These are phyloP conservation scores for Daldinia bambusicola DNA, from an alignment of 495 filamentous ascomycete species.

Conservation along the genomic window DNA sequence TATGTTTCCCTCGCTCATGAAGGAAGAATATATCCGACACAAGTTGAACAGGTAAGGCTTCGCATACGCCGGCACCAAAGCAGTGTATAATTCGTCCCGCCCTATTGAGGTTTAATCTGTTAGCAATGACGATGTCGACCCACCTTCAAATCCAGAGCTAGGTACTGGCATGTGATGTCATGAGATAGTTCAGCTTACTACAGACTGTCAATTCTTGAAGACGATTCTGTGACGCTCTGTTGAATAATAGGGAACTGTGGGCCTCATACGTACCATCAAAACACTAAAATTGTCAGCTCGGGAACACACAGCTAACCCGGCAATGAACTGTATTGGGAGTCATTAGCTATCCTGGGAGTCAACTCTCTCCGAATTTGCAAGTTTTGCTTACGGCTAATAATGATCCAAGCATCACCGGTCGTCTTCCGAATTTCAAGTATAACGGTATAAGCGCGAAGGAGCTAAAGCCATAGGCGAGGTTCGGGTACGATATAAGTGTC, in stretches of 20 bases:
- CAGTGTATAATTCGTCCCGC: constrained; percentile 68
- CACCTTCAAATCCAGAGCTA: not conserved
- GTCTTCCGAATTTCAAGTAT: constrained; percentile 67
- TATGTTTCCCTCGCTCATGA: constrained; percentile 72
- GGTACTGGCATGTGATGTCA: not conserved
- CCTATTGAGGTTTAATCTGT: not conserved
- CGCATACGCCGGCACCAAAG: constrained; percentile 66
- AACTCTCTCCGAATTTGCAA: not conserved
- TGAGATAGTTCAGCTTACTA: not conserved
- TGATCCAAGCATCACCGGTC: constrained; percentile 65
- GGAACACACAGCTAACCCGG: constrained; percentile 45
- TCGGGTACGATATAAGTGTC: constrained; percentile 66
- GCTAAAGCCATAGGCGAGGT: constrained; percentile 67
- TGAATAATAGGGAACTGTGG: not conserved
- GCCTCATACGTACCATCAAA: constrained; percentile 59
- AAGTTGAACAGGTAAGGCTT: constrained; percentile 70
- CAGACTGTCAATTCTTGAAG: not conserved
- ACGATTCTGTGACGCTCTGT: not conserved
- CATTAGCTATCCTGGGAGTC: constrained; percentile 1
- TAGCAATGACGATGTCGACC: not conserved
- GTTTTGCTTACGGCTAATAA: constrained; percentile 52
- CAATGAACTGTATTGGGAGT: constrained; percentile 31
- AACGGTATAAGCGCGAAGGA: constrained; percentile 64
- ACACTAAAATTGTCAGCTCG: constrained; percentile 42
- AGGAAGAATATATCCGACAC: constrained; percentile 75